Conservation (phyloP, 1,139 yeast genomes). For the Spencermartinsiella ligniputridi region DNA sequence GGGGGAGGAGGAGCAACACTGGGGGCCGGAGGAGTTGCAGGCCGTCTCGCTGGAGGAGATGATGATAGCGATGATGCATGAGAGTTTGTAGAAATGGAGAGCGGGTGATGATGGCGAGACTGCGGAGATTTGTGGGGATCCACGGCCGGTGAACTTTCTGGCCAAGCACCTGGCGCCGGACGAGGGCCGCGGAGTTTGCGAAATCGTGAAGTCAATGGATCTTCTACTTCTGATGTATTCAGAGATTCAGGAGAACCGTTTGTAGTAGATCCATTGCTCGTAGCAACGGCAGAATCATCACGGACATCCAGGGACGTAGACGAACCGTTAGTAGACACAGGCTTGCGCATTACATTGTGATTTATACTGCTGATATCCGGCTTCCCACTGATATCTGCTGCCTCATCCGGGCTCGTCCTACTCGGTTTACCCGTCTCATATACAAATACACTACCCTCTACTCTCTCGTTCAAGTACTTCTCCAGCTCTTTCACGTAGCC, state of each 20-base stretch:
- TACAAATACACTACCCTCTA: slow-evolving; percentile 5
- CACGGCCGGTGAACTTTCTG: background rate
- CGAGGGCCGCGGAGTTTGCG: slow-evolving; percentile 22
- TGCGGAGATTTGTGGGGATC: slow-evolving; percentile 6
- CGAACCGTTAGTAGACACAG: background rate
- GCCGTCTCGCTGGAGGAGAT: background rate
- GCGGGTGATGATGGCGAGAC: slow-evolving; percentile 10
- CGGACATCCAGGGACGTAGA: background rate
- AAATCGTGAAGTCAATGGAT: slow-evolving; percentile 22
- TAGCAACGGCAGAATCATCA: background rate
- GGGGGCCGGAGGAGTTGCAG: slow-evolving; percentile 6
- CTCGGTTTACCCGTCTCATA: slow-evolving; percentile 1
- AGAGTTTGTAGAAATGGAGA: background rate
- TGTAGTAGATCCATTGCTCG: background rate
- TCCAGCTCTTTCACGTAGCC: slow-evolving; percentile 17
- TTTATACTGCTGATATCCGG: background rate
- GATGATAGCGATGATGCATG: background rate
- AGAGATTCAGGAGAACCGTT: background rate
- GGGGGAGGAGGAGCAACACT: slow-evolving; percentile 6
- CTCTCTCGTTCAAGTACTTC: slow-evolving; percentile 16
- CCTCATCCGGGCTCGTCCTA: background rate
- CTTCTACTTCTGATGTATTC: slow-evolving; percentile 6
- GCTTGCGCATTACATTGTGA: slow-evolving; percentile 1
- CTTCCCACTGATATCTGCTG: background rate
- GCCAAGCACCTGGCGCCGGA: slow-evolving; percentile 4